A percentile compares a stretch with the other conserved stretches of the same genome.
Conservation (phyloP, 2,329 filamentous ascomycete species). For the Monosporascus sp. region DNA sequence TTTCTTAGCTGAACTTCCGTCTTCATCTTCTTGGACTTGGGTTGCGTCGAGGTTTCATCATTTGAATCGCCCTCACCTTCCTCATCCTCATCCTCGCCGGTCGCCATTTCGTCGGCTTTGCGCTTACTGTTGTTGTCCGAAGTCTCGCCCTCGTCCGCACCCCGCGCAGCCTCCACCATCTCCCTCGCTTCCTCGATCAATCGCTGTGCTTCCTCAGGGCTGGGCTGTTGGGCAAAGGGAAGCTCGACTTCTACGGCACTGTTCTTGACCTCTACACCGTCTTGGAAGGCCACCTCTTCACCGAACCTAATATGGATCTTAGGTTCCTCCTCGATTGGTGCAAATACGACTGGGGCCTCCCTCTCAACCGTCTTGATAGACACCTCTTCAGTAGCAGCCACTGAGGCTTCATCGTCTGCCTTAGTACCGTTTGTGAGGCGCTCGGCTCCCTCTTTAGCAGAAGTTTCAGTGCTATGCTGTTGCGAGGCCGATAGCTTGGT, state of each 20-base stretch:
- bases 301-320: constrained; percentile 67
- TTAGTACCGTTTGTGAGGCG: constrained; percentile 31
- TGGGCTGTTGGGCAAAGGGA: constrained; percentile 63
- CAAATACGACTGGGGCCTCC: constrained; percentile 43
- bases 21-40: constrained; percentile 68
- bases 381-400: constrained; percentile 29
- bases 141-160: constrained; percentile 33
- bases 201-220: constrained; percentile 70
- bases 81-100: constrained; percentile 57
- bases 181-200: constrained; percentile 84
- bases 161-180: constrained; percentile 69
- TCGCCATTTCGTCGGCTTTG: constrained; percentile 66
- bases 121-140: constrained; percentile 58
- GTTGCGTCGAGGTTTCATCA: constrained; percentile 36
- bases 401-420: constrained; percentile 44
- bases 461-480: constrained; percentile 33
- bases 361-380: constrained; percentile 45
- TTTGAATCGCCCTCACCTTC: constrained; percentile 40
- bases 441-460: constrained; percentile 24
- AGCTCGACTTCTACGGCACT: constrained; percentile 74
- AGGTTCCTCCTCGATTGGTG: constrained; percentile 49
- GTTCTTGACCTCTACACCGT: constrained; percentile 61
- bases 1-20: constrained; percentile 78
- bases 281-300: constrained; percentile 43
- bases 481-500: constrained; percentile 36